Evolutionary conservation across 805 yeast genomes (phyloP).

Genomic region (Helenozyma rhizophorensis): DNA sequence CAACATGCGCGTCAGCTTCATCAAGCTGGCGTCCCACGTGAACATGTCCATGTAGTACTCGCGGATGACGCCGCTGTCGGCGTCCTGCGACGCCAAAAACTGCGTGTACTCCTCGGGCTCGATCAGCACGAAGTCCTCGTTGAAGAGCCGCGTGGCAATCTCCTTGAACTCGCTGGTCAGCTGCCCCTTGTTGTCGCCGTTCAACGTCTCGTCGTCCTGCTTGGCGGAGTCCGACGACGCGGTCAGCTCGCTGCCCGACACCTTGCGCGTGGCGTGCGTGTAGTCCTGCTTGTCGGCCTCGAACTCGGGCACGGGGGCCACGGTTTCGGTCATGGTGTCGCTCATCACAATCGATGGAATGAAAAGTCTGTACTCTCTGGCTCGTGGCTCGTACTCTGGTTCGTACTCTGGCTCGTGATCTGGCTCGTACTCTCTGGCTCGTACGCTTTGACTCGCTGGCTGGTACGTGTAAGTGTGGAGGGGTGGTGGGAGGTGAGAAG

Average conservation of each 20-base stretch:
- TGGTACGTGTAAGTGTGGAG: too few species aligned
- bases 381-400: too few species aligned
- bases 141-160: constrained; percentile 33
- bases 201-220: constrained; percentile 2
- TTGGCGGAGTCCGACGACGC: background rate
- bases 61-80: constrained; percentile 38
- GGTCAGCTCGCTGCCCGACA: too few species aligned
- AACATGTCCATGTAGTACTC: constrained; percentile 44
- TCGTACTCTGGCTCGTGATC: too few species aligned
- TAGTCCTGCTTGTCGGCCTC: constrained; percentile 1
- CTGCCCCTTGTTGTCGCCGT: background rate
- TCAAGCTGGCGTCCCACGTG: constrained; percentile 46
- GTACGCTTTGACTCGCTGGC: too few species aligned
- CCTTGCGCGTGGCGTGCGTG: too few species aligned
- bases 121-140: constrained; percentile 40
- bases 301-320: background rate
- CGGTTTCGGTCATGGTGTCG: too few species aligned
- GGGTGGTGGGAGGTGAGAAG: too few species aligned
- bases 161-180: constrained; percentile 20
- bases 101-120: constrained; percentile 43
- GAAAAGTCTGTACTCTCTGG: too few species aligned
- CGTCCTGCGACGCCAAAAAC: constrained; percentile 43
- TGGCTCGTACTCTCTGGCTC: too few species aligned
- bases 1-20: constrained; percentile 53
- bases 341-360: too few species aligned